Base-by-base conservation (phyloP, 805 yeast species). In the Candida suzukii region DNA sequence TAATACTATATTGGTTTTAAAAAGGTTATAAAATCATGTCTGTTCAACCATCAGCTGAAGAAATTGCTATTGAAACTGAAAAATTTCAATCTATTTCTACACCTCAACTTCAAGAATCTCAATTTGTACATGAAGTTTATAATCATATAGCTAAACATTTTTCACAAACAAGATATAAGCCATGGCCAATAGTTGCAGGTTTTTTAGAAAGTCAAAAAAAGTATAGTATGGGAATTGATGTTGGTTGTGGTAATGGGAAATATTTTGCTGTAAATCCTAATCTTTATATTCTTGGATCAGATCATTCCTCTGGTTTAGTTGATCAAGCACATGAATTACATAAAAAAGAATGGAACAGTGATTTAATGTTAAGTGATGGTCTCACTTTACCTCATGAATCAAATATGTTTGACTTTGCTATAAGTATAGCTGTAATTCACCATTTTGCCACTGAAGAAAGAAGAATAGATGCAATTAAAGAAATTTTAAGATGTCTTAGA, bases 221-320 rank as follows among this genome's bases (percentile, higher is more conserved):
- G 6, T 83, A 87, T 34, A 64, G 81, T 1, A 46, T 91, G 0
- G 99, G 99, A 1, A 69, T 88, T 24, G 99, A 93, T 63, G 87
- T 91, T 18, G 99, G 99, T 0, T 91, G 98, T 60, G 99, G 99
- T 3, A 93, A 93, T 58, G 99, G 99, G 2, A 93, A 93, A 57
- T 93, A 93, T 57, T 60, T 91, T 32, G 74, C 73, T 2, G 73
- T 88, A 12, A 90, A 91, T 59, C 67, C 73, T 9, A 70, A 83
- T 35, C 59, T 91, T 3, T 81, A 60, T 53, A 71, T 90, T 24
- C 58, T 91, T 16, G 98, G 96, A 31, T 77, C 71, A 41, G 91
- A 83, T 47, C 70, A 83, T 40, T 84, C 93, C 1, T 74, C 73
- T 36, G 90, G 91, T 0, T 62, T 85, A 30, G 70, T 84, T 12